Conservation (phyloP, 2,329 filamentous ascomycete species). For the Cladophialophora immunda region DNA sequence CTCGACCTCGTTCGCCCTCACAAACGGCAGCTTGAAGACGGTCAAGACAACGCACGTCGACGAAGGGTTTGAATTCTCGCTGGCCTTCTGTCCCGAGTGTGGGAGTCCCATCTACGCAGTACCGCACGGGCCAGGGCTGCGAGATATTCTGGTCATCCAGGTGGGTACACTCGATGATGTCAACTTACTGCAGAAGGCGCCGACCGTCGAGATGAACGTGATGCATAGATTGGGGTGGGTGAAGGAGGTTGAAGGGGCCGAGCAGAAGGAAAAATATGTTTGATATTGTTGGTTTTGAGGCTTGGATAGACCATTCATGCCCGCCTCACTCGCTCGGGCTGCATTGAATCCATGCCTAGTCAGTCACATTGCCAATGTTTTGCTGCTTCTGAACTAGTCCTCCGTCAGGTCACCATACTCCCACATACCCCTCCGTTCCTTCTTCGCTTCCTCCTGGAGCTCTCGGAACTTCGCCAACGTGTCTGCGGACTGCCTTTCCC, state of each 20-base stretch:
- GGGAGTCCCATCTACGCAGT: conserved; percentile 14
- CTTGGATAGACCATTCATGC: not conserved
- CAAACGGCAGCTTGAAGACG: conserved; percentile 3
- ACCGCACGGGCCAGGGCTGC: not conserved
- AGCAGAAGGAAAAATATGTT: conserved; percentile 11
- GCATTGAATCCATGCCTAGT: not conserved
- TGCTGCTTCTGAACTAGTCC: conserved; percentile 62
- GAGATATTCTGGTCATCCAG: conserved; percentile 7
- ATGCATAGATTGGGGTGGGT: conserved; percentile 11
- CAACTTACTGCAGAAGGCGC: not conserved
- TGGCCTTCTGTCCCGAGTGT: conserved; percentile 15
- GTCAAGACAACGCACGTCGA: conserved; percentile 7
- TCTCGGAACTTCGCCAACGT: conserved; percentile 76
- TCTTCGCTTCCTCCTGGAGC: conserved; percentile 80
- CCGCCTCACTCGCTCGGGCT: not conserved
- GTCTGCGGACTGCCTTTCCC: conserved; percentile 80
- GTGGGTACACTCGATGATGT: conserved; percentile 10
- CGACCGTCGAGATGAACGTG: conserved; percentile 4
- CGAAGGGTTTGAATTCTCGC: conserved; percentile 13
- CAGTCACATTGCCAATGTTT: not conserved
- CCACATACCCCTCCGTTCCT: conserved; percentile 86
- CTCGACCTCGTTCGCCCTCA: conserved; percentile 8
- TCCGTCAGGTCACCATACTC: conserved; percentile 98
- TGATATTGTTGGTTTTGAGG: not conserved
- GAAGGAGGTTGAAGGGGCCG: conserved; percentile 6